phyloP scores from a whole-genome alignment of 352 stramenopile species.

The Globisporangium lucens region DNA sequence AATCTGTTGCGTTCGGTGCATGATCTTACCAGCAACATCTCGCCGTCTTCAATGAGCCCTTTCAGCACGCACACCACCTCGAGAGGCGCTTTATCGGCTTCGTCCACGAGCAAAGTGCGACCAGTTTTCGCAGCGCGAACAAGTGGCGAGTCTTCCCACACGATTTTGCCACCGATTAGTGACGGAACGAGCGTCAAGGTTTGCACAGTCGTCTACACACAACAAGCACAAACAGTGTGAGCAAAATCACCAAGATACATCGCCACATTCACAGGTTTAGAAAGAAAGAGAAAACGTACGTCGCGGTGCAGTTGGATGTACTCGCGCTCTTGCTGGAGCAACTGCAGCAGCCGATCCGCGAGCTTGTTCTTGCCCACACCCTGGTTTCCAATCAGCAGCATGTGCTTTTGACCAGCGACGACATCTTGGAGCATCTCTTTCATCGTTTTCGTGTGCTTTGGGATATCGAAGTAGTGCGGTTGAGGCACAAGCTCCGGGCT shows the following conservation, averaged over 20 bases:
- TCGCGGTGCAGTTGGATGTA: conserved; percentile 97
- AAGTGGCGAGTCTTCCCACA: conserved; percentile 94
- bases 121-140: conserved; percentile 91
- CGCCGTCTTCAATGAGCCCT: conserved; percentile 94
- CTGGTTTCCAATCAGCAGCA: conserved; percentile 95
- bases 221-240: not conserved
- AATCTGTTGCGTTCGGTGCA: not conserved
- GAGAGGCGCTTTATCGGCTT: conserved; percentile 95
- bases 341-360: conserved; percentile 87
- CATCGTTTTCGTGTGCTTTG: conserved; percentile 84
- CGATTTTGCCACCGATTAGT: conserved; percentile 85
- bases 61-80: conserved; percentile 96
- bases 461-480: conserved; percentile 89
- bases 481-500: conserved; percentile 85
- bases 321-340: conserved; percentile 92
- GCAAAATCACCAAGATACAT: not conserved
- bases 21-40: conserved; percentile 83
- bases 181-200: conserved; percentile 90
- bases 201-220: conserved; percentile 88
- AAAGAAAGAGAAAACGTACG: conserved; percentile 32
- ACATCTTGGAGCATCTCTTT: conserved; percentile 86
- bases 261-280: not conserved
- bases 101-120: conserved; percentile 92
- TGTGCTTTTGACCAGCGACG: conserved; percentile 82
- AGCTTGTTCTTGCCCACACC: conserved; percentile 95